Evolutionary conservation across 805 yeast genomes (phyloP).

Genomic region (Kregervanrija delftensis): DNA sequence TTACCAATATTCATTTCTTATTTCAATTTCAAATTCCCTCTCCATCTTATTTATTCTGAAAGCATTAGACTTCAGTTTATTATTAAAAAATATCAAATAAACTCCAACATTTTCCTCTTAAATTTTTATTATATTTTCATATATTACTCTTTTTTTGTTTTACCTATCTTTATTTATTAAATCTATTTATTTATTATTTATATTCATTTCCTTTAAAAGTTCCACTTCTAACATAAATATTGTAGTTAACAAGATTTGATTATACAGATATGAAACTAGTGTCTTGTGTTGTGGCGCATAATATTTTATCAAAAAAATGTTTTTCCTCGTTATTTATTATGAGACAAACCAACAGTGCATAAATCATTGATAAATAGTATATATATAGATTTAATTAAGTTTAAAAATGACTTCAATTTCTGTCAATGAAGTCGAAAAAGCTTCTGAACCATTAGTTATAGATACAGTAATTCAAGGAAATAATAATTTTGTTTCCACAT

Average conservation of each 20-base stretch:
- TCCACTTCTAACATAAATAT: too few species aligned
- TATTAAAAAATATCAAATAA: too few species aligned
- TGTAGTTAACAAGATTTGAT: too few species aligned
- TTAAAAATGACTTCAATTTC: background rate
- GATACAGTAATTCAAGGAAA: constrained; percentile 25
- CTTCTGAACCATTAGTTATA: background rate
- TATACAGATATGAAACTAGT: too few species aligned
- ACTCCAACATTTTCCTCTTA: background rate
- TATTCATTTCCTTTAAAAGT: background rate
- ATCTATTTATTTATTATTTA: background rate
- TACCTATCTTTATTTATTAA: background rate
- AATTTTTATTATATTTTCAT: background rate
- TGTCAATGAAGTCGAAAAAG: background rate
- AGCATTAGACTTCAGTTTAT: too few species aligned
- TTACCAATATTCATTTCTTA: background rate
- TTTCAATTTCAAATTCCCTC: background rate
- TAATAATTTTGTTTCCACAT: constrained; percentile 29
- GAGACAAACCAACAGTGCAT: too few species aligned
- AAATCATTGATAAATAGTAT: too few species aligned
- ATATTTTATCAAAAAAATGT: too few species aligned
- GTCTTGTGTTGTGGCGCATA: too few species aligned
- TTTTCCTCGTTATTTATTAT: too few species aligned
- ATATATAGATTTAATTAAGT: too few species aligned
- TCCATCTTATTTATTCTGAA: background rate
- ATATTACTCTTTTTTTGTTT: background rate